Base-by-base conservation (phyloP, 495 filamentous ascomycete species). In the Hyaloscypha finlandica region DNA sequence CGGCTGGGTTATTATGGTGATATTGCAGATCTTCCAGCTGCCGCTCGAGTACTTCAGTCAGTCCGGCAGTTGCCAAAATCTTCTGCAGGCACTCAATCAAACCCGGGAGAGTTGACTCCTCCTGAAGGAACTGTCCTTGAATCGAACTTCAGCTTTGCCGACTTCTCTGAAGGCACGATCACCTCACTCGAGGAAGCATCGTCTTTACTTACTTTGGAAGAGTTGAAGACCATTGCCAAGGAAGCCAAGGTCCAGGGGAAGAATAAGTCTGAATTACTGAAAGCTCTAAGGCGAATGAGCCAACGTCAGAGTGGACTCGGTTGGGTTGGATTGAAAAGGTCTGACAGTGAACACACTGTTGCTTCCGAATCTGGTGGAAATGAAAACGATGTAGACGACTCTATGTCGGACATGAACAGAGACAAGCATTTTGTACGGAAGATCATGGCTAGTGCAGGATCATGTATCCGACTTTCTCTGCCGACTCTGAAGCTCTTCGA, bases 231-330 rank as follows among this genome's bases (percentile, higher is more conserved):
- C 1, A 80, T 99, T 8, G 93, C 93, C 0, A 97, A 92, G 75
- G 92, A 96, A 66, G 91, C 88, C 14, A 96, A 92, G 70, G 85
- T 94, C 0, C 87, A 91, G 70, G 94, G 95, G 14, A 96, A 93
- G 77, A 97, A 91, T 75, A 99, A 98, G 75, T 80, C 84, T 56
- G 92, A 96, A 55, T 78, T 99, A 4, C 76, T 95, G 33, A 81
- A 83, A 56, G 88, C 91, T 16, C 80, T 97, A 2, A 86, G 87
- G 56, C 85, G 82, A 57, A 85, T 85, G 57, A 96, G 90, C 74
- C 83, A 87, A 59, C 85, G 84, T 48, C 94, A 97, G 67, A 81
- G 83, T 4, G 88, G 91, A 0, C 84, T 97, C 11, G 79, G 86
- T 53, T 91, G 87, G 70, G 75, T 84, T 16, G 81, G 83, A 11